Conservation (phyloP, 306 rosid species). For the Lupinus albus region DNA sequence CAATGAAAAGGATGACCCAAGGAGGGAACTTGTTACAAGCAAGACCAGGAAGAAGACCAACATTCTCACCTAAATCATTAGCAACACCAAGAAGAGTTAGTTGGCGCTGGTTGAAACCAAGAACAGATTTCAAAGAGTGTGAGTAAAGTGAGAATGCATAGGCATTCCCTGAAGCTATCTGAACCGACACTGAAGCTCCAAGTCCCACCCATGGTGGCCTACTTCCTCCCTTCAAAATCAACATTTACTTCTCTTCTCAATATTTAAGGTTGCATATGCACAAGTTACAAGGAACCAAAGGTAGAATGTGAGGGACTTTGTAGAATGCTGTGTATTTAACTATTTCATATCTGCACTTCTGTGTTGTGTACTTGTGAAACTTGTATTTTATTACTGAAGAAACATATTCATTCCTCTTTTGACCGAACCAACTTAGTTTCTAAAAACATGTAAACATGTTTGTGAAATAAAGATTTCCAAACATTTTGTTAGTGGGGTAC, state of each 20-base stretch:
- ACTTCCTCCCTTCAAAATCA: conserved; percentile 61
- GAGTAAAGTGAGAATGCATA: conserved; percentile 71
- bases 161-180: conserved; percentile 63
- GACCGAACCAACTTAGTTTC: too few relatives aligned
- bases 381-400: too few relatives aligned
- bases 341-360: too few relatives aligned
- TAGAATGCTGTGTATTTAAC: neutral
- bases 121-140: conserved; percentile 64
- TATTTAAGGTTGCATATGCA: too few relatives aligned
- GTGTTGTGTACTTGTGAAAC: too few relatives aligned
- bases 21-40: conserved; percentile 77
- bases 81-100: conserved; percentile 77
- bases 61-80: conserved; percentile 80
- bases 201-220: conserved; percentile 91
- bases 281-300: too few relatives aligned
- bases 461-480: too few relatives aligned
- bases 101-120: conserved; percentile 74
- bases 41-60: conserved; percentile 74
- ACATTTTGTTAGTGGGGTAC: too few relatives aligned
- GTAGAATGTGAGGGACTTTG: neutral
- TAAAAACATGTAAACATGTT: too few relatives aligned
- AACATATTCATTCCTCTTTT: too few relatives aligned
- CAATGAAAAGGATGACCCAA: conserved; percentile 65
- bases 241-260: conserved; percentile 25
- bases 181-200: conserved; percentile 80